Conservation (phyloP, 352 stramenopile genomes). For the Globisporangium spinosum region DNA sequence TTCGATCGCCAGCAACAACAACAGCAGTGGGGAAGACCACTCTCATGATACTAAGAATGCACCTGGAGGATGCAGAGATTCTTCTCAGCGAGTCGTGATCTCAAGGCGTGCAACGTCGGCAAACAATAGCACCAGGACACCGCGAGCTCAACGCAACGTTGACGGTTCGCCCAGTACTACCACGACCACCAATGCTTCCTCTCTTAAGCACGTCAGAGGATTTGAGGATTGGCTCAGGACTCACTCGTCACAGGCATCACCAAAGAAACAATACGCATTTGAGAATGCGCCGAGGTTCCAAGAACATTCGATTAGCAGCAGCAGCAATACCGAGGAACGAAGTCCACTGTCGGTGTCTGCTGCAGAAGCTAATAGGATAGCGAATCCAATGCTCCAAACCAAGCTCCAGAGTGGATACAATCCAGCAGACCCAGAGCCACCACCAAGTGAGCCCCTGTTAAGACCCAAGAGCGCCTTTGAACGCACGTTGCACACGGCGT, state of each 20-base stretch:
- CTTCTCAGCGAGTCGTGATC: background rate
- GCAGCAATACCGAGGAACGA: background rate
- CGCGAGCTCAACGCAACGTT: background rate
- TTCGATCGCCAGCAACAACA: background rate
- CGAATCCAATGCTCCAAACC: background rate
- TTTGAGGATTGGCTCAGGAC: conserved; percentile 41
- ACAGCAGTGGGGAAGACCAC: background rate
- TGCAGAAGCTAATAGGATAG: background rate
- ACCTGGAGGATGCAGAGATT: background rate
- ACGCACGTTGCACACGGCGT: conserved; percentile 9
- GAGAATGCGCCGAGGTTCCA: conserved; percentile 13
- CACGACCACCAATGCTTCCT: background rate
- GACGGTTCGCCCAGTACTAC: background rate
- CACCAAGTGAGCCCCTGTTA: background rate
- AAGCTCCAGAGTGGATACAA: background rate
- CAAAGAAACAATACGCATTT: conserved; percentile 8
- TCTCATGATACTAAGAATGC: background rate
- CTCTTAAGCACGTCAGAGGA: conserved; percentile 25
- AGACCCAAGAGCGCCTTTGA: conserved; percentile 30
- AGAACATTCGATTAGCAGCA: background rate
- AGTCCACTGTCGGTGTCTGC: background rate
- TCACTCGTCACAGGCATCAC: conserved; percentile 16
- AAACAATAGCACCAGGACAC: background rate
- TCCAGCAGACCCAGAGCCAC: background rate
- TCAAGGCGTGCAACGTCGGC: background rate